Percentiles rank a stretch among this genome's conserved stretches.
These are phyloP conservation scores for Yamadazyma atmosphaerica DNA, from an alignment of 1,139 yeast species.

Conservation along the genomic window DNA sequence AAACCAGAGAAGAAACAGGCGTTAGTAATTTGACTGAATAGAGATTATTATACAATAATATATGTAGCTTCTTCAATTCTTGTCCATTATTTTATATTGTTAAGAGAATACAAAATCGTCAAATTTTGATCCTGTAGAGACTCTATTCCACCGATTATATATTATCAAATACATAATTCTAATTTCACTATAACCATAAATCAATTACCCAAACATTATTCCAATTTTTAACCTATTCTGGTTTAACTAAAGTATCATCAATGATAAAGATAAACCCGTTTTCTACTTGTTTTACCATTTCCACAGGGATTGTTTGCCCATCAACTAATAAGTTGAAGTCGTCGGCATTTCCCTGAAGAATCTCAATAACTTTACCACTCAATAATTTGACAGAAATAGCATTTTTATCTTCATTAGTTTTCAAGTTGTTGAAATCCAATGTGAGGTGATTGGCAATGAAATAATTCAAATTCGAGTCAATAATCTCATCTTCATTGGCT, in stretches of 20 bases:
- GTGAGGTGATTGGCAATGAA: constrained; percentile 58
- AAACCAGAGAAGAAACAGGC: constrained; percentile 55
- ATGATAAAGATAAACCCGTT: constrained; percentile 62
- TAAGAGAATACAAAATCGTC: background rate
- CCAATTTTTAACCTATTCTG: constrained; percentile 9
- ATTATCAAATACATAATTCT: background rate
- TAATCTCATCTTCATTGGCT: constrained; percentile 38
- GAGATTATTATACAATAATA: background rate
- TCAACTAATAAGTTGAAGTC: constrained; percentile 15
- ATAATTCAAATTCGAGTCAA: constrained; percentile 45
- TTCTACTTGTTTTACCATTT: constrained; percentile 45
- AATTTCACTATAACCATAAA: background rate
- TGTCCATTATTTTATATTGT: background rate
- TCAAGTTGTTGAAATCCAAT: constrained; percentile 7
- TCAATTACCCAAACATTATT: background rate
- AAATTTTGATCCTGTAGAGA: background rate
- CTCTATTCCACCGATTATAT: background rate
- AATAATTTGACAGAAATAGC: constrained; percentile 23
- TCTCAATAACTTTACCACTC: constrained; percentile 40
- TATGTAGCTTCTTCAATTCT: background rate
- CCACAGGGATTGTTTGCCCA: constrained; percentile 28
- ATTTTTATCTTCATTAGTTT: constrained; percentile 12
- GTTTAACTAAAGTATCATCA: constrained; percentile 39
- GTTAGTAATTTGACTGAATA: constrained; percentile 32
- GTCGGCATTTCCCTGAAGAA: constrained; percentile 38